Evolutionary conservation across 345 rosid genomes (phyloP).

Genomic region (Pelargonium nanum): DNA sequence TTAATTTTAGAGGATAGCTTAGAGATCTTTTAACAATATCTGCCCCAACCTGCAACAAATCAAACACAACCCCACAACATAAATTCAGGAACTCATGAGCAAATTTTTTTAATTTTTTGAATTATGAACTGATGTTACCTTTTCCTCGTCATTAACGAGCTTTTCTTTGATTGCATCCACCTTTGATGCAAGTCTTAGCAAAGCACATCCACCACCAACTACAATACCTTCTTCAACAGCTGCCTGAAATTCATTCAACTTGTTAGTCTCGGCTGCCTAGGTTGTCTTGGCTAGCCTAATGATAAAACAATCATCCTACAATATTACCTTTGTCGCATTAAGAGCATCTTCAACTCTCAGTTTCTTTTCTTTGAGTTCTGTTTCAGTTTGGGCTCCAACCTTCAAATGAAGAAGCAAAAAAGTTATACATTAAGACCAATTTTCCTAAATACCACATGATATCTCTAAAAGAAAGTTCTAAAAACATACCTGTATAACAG

Average conservation of each 20-base stretch:
- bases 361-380: slow-evolving; percentile 92
- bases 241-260: no score
- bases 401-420: slow-evolving; percentile 14
- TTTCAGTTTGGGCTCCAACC: slow-evolving; percentile 89
- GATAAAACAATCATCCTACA: no score
- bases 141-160: slow-evolving; percentile 81
- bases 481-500: slow-evolving; percentile 55
- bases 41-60: slow-evolving; percentile 67
- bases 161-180: slow-evolving; percentile 64
- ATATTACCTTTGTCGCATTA: slow-evolving; percentile 46
- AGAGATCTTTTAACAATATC: slow-evolving; percentile 85
- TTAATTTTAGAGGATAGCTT: slow-evolving; percentile 80
- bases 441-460: background rate
- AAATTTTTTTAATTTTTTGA: no score
- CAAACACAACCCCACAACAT: background rate
- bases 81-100: background rate
- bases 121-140: slow-evolving; percentile 25
- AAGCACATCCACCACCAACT: slow-evolving; percentile 85
- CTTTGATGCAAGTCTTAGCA: slow-evolving; percentile 57
- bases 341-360: slow-evolving; percentile 98
- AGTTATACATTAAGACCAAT: background rate
- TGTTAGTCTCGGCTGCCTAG: no score
- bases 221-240: slow-evolving; percentile 77
- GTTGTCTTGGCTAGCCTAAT: no score
- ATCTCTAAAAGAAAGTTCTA: background rate